Percentiles rank a stretch among this genome's conserved stretches.
phyloP scores from a whole-genome alignment of 1,284 basidiomycete genomes.

The Ceratobasidium sp. region DNA sequence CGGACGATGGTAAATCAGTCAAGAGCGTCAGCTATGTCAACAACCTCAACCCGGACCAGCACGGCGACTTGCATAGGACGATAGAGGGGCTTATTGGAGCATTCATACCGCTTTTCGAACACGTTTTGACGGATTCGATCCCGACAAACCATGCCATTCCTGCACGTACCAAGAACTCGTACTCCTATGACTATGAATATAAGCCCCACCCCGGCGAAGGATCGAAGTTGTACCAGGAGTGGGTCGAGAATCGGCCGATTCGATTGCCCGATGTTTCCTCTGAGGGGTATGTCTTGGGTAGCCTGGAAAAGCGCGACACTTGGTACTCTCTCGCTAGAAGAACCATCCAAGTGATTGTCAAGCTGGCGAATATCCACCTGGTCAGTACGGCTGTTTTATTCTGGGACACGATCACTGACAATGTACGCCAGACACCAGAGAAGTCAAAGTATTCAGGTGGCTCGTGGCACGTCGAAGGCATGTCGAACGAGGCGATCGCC shows the following conservation, averaged over 20 bases:
- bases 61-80: conserved; percentile 48
- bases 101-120: conserved; percentile 54
- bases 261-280: background rate
- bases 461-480: too few species aligned
- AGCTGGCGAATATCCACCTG: conserved; percentile 21
- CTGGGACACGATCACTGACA: background rate
- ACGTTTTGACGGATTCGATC: conserved; percentile 51
- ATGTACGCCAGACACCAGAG: conserved; percentile 3
- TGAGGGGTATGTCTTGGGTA: too few species aligned
- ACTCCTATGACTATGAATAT: conserved; percentile 4
- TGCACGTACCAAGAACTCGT: background rate
- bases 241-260: too few species aligned
- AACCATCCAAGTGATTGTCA: too few species aligned
- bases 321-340: conserved; percentile 59
- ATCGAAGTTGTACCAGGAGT: too few species aligned
- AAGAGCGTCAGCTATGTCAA: conserved; percentile 54
- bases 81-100: conserved; percentile 49
- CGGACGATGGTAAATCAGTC: conserved; percentile 48
- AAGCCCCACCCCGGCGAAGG: background rate
- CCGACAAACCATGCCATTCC: background rate
- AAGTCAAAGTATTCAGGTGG: conserved; percentile 53
- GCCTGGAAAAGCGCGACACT: conserved; percentile 38
- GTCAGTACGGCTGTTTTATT: conserved; percentile 5
- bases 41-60: conserved; percentile 53
- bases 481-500: too few species aligned